Percentiles rank a stretch among this genome's conserved stretches.
Conservation (phyloP, 1,284 basidiomycete genomes). For the Fomes fomentarius region DNA sequence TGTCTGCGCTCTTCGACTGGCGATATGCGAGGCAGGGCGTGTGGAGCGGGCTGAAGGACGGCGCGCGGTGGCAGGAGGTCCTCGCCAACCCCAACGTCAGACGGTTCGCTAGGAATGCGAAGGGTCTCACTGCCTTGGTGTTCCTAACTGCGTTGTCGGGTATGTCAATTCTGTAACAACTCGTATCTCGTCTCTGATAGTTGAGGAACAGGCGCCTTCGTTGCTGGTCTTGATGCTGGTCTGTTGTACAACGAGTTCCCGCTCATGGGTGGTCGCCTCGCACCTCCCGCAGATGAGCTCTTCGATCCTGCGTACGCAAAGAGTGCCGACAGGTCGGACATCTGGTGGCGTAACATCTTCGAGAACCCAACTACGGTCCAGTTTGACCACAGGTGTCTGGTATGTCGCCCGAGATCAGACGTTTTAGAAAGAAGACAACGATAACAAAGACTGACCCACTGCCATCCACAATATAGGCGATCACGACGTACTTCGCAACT, state of each 20-base stretch:
- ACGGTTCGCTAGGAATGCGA: conserved; percentile 63
- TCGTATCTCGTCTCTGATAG: conserved; percentile 2
- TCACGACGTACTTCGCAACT: conserved; percentile 79
- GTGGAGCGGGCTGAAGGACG: conserved; percentile 45
- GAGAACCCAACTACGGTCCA: conserved; percentile 99
- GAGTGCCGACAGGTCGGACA: conserved; percentile 67
- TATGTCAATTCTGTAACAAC: conserved; percentile 34
- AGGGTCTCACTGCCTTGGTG: conserved; percentile 74
- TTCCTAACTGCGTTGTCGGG: conserved; percentile 91
- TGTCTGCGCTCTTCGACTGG: conserved; percentile 83
- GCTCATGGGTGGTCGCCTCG: conserved; percentile 88
- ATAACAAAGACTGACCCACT: conserved; percentile 1
- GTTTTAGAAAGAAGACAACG: background rate
- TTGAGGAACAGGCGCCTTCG: conserved; percentile 84
- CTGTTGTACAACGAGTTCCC: conserved; percentile 98
- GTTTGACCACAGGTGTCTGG: conserved; percentile 93
- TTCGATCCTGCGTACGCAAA: conserved; percentile 79
- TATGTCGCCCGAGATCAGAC: conserved; percentile 41
- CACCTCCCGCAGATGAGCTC: conserved; percentile 86
- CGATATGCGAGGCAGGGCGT: conserved; percentile 58
- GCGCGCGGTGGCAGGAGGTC: conserved; percentile 50
- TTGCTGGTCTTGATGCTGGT: conserved; percentile 97
- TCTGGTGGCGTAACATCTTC: conserved; percentile 92
- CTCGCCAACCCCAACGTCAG: conserved; percentile 60
- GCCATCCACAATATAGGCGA: conserved; percentile 56